Evolutionary conservation across 2,329 filamentous ascomycete genomes (phyloP), one percentile per base, ranked within the genome.

Genomic region (Neonectria coccinea): DNA sequence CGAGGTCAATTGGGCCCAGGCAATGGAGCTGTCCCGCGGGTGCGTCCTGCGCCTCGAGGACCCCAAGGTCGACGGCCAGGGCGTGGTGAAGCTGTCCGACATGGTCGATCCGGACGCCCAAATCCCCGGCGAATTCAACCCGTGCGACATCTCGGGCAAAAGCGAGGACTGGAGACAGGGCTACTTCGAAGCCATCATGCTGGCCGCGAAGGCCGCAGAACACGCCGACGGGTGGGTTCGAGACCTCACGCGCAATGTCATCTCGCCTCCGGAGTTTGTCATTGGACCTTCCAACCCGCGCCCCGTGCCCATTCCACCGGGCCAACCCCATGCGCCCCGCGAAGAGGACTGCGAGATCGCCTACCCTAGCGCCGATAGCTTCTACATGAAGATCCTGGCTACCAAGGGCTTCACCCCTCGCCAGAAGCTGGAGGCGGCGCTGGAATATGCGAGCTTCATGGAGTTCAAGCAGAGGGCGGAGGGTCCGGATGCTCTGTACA

Each of bases 381-480:
- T 89, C 74, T 98, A 98, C 76, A 86, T 92, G 79, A 92, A 92
- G 74, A 89, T 97, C 53, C 80, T 97, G 58, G 93, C 90, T 7
- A 95, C 92, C 0, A 86, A 86, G 59, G 95, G 95, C 1, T 92
- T 98, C 73, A 90, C 87, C 1, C 85, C 88, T n/a, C 85, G 88
- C 61, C 93, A 98, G 78, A 90, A 89, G 73, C 83, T 97, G 56
- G 90, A 95, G 62, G 94, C 94, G 4, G 91, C 92, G 4, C 81
- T 97, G 45, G 91, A 90, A 1, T 97, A 94, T 76, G 95, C 91
- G 2, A 91, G 92, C 59, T 97, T 92, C 87, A 84, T 97, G 42
- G 92, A 94, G 69, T 95, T 88, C 80, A 95, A 94, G 79, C 84
- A 87, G 1, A 77, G 89, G 27, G 79, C 84, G 2, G 87, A 88